Conservation (phyloP, 768 basidiomycete species). For the Russula sp. region DNA sequence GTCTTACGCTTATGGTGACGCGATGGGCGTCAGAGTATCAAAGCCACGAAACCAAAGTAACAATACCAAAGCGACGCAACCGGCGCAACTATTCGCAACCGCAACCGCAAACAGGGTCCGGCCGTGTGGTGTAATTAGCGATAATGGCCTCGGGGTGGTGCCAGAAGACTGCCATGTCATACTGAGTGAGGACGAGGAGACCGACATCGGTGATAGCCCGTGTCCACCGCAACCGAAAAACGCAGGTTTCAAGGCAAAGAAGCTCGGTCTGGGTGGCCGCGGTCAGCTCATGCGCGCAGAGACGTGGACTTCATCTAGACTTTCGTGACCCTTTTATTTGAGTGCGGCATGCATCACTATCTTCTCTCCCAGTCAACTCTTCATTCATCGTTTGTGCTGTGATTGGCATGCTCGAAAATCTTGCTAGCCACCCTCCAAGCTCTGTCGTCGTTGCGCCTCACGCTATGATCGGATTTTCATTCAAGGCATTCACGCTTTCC, state of each 20-base stretch:
- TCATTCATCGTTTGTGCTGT: neutral
- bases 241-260: conserved; percentile 55
- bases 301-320: neutral
- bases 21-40: conserved; percentile 38
- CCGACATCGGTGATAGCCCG: conserved; percentile 80
- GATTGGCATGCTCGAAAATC: conserved; percentile 1
- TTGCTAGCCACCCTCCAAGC: neutral
- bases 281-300: conserved; percentile 4
- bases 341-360: neutral
- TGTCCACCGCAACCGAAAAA: conserved; percentile 76
- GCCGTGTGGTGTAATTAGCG: conserved; percentile 52
- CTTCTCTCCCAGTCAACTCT: neutral
- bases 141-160: conserved; percentile 54
- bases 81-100: conserved; percentile 58
- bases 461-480: neutral
- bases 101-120: conserved; percentile 69
- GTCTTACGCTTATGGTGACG: conserved; percentile 91
- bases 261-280: conserved; percentile 39
- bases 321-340: neutral
- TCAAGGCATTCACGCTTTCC: neutral
- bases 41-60: conserved; percentile 63
- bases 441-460: neutral
- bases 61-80: conserved; percentile 42
- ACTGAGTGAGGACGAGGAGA: conserved; percentile 72
- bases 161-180: conserved; percentile 60